Percentiles rank a stretch among this genome's conserved stretches.
These are phyloP conservation scores for Clonostachys rosea DNA, from an alignment of 2,329 filamentous ascomycete genomes.

Conservation along the genomic window DNA sequence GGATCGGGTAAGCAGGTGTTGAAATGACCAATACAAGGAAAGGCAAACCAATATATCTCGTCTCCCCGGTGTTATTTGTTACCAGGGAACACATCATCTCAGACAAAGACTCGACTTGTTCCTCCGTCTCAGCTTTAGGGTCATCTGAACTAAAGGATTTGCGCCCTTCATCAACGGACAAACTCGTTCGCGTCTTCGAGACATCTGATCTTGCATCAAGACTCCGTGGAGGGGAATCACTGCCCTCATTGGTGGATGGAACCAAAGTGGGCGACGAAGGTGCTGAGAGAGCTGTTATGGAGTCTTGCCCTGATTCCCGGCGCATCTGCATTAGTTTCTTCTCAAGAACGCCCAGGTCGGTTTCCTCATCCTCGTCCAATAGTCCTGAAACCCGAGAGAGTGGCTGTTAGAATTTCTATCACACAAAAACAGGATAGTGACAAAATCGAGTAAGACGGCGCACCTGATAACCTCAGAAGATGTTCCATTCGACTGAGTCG, in stretches of 20 bases:
- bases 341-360: constrained; percentile 84
- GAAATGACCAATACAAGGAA: neutral
- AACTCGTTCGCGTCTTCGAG: too few relatives aligned
- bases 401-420: too few relatives aligned
- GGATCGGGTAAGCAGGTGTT: constrained; percentile 5
- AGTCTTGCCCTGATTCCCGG: constrained; percentile 44
- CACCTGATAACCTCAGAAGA: constrained; percentile 75
- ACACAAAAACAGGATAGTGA: too few relatives aligned
- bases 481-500: constrained; percentile 94
- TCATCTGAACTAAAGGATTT: too few relatives aligned
- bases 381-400: constrained; percentile 44
- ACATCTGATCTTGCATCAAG: constrained; percentile 49
- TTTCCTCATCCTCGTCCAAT: constrained; percentile 79
- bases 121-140: constrained; percentile 42
- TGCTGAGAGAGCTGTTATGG: constrained; percentile 38
- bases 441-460: constrained; percentile 1
- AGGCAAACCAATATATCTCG: constrained; percentile 80
- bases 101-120: constrained; percentile 81
- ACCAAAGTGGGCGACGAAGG: constrained; percentile 47
- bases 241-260: constrained; percentile 34
- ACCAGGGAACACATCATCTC: constrained; percentile 99
- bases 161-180: constrained; percentile 1
- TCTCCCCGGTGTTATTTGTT: constrained; percentile 91
- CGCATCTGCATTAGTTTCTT: constrained; percentile 62
- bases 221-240: constrained; percentile 44